Conservation (phyloP, 78 protist genomes). For the slime mould (Dictyostelium discoideum) region DNA sequence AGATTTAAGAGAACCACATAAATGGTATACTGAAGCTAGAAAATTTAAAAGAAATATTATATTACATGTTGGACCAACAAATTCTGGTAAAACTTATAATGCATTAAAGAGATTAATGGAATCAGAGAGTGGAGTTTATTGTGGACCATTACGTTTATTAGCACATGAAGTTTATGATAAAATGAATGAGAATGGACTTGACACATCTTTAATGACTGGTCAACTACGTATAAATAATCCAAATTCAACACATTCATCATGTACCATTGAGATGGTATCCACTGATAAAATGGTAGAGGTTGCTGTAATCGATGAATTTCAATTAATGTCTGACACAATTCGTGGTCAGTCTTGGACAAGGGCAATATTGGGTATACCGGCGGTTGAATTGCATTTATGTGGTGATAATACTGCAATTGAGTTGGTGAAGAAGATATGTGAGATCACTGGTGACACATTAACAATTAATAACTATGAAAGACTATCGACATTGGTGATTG, state of each 20-base stretch:
- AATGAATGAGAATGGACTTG: not conserved
- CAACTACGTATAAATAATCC: constrained; percentile 1
- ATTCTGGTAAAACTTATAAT: constrained; percentile 76
- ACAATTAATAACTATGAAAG: constrained; percentile 70
- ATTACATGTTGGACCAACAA: constrained; percentile 84
- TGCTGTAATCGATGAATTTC: constrained; percentile 94
- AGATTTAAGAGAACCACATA: constrained; percentile 52
- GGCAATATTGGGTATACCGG: constrained; percentile 90
- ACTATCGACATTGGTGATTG: constrained; percentile 27
- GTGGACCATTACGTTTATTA: constrained; percentile 80
- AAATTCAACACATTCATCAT: constrained; percentile 61
- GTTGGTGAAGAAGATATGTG: constrained; percentile 63
- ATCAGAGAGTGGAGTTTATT: constrained; percentile 75
- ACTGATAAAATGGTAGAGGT: constrained; percentile 57
- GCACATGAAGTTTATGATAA: constrained; percentile 73
- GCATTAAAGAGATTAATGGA: constrained; percentile 47
- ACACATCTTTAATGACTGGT: constrained; percentile 59
- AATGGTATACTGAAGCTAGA: constrained; percentile 72
- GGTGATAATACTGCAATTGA: constrained; percentile 86
- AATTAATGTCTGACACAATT: constrained; percentile 73
- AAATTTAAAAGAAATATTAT: constrained; percentile 59
- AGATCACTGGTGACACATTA: constrained; percentile 76
- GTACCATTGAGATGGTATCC: constrained; percentile 90
- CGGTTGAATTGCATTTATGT: constrained; percentile 89
- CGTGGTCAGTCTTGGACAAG: constrained; percentile 96